A percentile compares a stretch with the other conserved stretches of the same genome.
These are phyloP conservation scores for Plantago elongata DNA, from an alignment of 257 asterid genomes.

Conservation along the genomic window DNA sequence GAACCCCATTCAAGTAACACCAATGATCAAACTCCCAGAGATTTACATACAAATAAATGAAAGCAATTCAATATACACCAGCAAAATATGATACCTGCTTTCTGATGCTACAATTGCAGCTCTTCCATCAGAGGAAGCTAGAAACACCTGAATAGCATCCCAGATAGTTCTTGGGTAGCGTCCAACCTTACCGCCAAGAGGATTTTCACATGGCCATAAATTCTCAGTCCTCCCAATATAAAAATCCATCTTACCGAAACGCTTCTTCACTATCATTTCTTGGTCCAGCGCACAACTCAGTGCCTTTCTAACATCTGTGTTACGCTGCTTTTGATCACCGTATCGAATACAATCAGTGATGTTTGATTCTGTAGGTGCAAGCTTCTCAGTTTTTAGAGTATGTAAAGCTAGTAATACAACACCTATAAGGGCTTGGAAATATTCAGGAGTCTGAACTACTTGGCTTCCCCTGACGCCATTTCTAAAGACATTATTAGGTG, in stretches of 20 bases:
- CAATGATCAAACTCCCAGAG: slow-evolving; percentile 5
- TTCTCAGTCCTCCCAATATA: slow-evolving; percentile 37
- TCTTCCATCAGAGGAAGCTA: slow-evolving; percentile 37
- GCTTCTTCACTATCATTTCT: slow-evolving; percentile 31
- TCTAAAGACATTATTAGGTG: slow-evolving; percentile 3
- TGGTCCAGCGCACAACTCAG: slow-evolving; percentile 37
- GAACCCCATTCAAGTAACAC: slow-evolving; percentile 5
- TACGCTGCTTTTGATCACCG: slow-evolving; percentile 36
- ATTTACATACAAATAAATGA: slow-evolving; percentile 5
- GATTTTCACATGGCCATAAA: slow-evolving; percentile 50
- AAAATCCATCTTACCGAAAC: slow-evolving; percentile 29
- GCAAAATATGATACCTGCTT: slow-evolving; percentile 34
- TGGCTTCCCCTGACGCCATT: slow-evolving; percentile 19
- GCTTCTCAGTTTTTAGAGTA: slow-evolving; percentile 42
- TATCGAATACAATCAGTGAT: slow-evolving; percentile 40
- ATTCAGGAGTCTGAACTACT: slow-evolving; percentile 20
- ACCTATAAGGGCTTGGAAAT: slow-evolving; percentile 33
- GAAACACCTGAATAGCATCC: slow-evolving; percentile 35
- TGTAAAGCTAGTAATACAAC: slow-evolving; percentile 38
- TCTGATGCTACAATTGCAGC: slow-evolving; percentile 37
- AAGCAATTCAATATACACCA: neutral
- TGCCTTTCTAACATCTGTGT: slow-evolving; percentile 38
- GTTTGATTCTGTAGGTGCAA: slow-evolving; percentile 44
- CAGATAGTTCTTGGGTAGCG: slow-evolving; percentile 32
- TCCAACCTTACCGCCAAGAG: slow-evolving; percentile 27